A percentile compares a stretch with the other conserved stretches of the same genome.
These are phyloP conservation scores for Cyanidioschyzon merolae DNA, from an alignment of 23 red algal genomes.

Conservation along the genomic window DNA sequence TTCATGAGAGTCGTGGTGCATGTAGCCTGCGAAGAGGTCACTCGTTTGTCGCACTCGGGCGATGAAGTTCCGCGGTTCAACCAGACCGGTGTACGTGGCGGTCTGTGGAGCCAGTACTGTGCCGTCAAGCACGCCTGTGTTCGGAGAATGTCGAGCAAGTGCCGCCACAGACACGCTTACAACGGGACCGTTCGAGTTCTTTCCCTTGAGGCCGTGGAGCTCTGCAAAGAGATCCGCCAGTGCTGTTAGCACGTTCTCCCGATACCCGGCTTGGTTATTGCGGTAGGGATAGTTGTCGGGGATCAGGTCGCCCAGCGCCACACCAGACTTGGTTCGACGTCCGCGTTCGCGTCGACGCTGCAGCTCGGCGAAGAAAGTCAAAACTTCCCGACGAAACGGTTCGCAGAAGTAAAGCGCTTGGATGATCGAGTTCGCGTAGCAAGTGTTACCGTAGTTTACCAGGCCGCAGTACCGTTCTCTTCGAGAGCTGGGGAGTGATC, in stretches of 20 bases:
- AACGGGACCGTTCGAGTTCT: slow-evolving; percentile 18
- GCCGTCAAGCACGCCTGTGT: background rate
- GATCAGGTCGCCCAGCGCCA: background rate
- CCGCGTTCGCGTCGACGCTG: slow-evolving; percentile 8
- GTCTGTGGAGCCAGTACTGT: background rate
- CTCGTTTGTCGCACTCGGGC: slow-evolving; percentile 67
- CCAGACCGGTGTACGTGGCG: slow-evolving; percentile 43
- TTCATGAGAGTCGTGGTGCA: slow-evolving; percentile 97
- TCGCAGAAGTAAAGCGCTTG: slow-evolving; percentile 97
- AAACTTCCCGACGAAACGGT: slow-evolving; percentile 63
- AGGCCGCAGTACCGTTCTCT: slow-evolving; percentile 14
- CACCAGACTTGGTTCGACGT: slow-evolving; percentile 2
- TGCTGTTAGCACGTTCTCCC: slow-evolving; percentile 73
- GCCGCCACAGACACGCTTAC: background rate
- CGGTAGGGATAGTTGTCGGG: slow-evolving; percentile 1
- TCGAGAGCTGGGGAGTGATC: background rate
- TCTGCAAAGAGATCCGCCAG: slow-evolving; percentile 75
- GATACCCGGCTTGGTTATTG: background rate
- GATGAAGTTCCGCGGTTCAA: slow-evolving; percentile 75
- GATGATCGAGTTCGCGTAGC: slow-evolving; percentile 85
- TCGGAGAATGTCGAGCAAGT: background rate
- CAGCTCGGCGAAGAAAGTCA: slow-evolving; percentile 22
- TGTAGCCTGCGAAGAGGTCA: slow-evolving; percentile 68
- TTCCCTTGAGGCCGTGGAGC: slow-evolving; percentile 35
- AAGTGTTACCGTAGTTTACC: slow-evolving; percentile 59